These are phyloP conservation scores for Gossypium longicalyx DNA, from an alignment of 345 rosid genomes.

Conservation along the genomic window DNA sequence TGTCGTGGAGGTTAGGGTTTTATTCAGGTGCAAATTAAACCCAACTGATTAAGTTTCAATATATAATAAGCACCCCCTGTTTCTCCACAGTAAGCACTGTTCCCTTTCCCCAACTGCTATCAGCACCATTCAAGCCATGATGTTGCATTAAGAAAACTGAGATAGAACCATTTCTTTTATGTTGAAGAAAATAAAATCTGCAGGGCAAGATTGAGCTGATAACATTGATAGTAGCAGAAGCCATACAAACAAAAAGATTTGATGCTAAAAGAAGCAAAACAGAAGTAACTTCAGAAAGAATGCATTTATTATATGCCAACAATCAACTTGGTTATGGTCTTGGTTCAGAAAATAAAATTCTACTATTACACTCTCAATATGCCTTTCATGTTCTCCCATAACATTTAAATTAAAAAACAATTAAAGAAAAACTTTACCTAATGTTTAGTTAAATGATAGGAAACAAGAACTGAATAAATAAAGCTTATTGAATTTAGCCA, in stretches of 20 bases:
- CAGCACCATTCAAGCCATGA: not conserved
- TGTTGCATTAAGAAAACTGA: not conserved
- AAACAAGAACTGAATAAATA: not conserved
- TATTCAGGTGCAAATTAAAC: not conserved
- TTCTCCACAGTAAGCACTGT: not conserved
- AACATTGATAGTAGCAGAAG: not conserved
- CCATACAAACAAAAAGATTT: not conserved
- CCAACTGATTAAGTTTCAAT: not conserved
- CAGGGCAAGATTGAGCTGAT: not conserved
- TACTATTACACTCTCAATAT: conserved; percentile 8
- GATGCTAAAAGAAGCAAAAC: conserved; percentile 4
- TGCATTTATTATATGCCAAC: not conserved
- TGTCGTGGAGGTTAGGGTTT: not conserved
- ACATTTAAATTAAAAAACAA: not conserved
- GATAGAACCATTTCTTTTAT: not conserved
- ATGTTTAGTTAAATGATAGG: not conserved
- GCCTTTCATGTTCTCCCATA: not conserved
- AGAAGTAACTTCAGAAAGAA: not conserved
- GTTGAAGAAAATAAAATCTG: not conserved
- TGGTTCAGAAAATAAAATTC: not conserved
- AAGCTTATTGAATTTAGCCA: not conserved
- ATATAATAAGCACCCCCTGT: not conserved
- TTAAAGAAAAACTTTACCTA: not conserved
- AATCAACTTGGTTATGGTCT: not conserved
- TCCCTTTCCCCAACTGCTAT: not conserved